A percentile compares a stretch with the other conserved stretches of the same genome.
Evolutionary conservation across 148 eudicot genomes (phyloP).

Genomic region (Vaccinium darrowii): DNA sequence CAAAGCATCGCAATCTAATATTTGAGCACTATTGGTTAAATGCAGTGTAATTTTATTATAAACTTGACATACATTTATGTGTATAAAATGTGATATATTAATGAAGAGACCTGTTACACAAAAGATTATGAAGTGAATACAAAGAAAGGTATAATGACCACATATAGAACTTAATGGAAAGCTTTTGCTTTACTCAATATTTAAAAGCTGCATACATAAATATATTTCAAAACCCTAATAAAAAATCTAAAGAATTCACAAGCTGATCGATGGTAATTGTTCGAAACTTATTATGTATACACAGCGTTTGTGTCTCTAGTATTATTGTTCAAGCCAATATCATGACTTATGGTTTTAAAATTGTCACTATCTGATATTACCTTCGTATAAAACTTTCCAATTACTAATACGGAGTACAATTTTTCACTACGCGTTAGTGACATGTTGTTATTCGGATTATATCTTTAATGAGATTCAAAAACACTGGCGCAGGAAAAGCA

Average conservation of each 20-base stretch:
- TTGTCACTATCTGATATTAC: no score
- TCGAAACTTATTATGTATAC: background rate
- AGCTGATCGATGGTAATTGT: background rate
- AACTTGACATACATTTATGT: background rate
- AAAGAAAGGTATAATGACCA: slow-evolving; percentile 27
- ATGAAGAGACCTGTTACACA: background rate
- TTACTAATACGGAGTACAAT: no score
- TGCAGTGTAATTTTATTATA: background rate
- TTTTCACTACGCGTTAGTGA: background rate
- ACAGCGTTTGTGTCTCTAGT: background rate
- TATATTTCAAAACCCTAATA: background rate
- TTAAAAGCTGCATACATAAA: background rate
- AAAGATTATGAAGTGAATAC: slow-evolving; percentile 24
- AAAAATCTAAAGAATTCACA: background rate
- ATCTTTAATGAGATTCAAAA: background rate
- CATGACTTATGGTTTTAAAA: background rate
- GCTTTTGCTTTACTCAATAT: background rate
- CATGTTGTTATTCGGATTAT: no score
- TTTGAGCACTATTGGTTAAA: no score
- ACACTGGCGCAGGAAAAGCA: slow-evolving; percentile 54
- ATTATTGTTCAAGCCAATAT: background rate
- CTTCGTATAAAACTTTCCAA: no score
- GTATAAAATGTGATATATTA: background rate
- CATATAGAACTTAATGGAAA: background rate
- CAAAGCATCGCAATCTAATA: no score